Base-by-base conservation (phyloP, 1,139 yeast genomes). In the Yamadazyma dushanensis region DNA sequence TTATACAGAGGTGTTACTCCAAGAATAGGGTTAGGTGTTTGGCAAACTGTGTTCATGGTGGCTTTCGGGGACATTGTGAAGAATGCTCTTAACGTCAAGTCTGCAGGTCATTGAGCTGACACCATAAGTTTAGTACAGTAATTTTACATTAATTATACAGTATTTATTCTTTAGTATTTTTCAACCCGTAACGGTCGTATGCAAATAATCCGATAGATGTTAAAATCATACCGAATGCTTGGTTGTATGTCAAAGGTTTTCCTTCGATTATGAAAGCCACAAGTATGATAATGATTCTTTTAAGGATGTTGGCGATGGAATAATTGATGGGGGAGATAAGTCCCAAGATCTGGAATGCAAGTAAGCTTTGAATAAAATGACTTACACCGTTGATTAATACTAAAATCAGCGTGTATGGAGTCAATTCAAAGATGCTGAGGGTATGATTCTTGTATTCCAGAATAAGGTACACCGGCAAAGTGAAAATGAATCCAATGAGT, bases 21-120 rank as follows among this genome's bases (percentile, higher is more conserved):
- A 49, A 84, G 98, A 73, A 79, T 92, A 49, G 97, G 96, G 38
- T 76, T 92, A 51, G 95, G 97, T 48, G 85, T 92, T 45, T 92
- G 97, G 97, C 98, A 92, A 71, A 92, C 98, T 2, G 88, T 92
- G 32, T 92, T 95, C 63, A 92, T 92, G 97, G 97, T 92, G 42
- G 97, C 96, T n/a, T 80, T 92, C 49, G 98, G 97, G 57, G 98
- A 92, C 59, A 86, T 89, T 63, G 64, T 70, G 53, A 70, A 68
- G 54, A 65, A 57, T 48, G 49, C 66, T 58, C 62, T 70, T 51
- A 69, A 70, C 40, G 63, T 73, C 26, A 72, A 70, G 29, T 25
- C 27, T 25, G 70, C 59, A 24, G 72, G 72, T 29, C 73, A 66
- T 52, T 63, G 55, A 44, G 13, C 19, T 11, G n/a, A 10, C 16